phyloP scores from a whole-genome alignment of 768 basidiomycete genomes.

The Amanita subjunquillea region DNA sequence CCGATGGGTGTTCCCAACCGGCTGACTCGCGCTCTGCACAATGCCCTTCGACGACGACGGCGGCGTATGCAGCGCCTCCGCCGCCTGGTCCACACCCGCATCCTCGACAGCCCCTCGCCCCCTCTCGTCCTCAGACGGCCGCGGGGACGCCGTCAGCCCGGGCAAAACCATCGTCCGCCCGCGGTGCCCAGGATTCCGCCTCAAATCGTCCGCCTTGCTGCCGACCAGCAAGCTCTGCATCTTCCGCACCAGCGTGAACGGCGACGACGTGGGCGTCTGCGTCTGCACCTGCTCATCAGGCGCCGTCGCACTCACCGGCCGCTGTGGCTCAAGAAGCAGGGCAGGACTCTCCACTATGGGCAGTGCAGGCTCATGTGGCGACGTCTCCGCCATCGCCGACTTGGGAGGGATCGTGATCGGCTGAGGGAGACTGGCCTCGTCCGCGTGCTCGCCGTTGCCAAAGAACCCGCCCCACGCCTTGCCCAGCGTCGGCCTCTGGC shows the following conservation, averaged over 20 bases:
- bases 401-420: constrained; percentile 30
- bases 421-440: constrained; percentile 26
- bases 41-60: constrained; percentile 18
- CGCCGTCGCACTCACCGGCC: not conserved
- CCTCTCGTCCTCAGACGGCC: constrained; percentile 21
- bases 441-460: constrained; percentile 28
- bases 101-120: constrained; percentile 19
- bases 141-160: constrained; percentile 18
- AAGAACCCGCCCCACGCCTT: constrained; percentile 56
- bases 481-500: constrained; percentile 51
- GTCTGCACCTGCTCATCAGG: constrained; percentile 5
- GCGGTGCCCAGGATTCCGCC: constrained; percentile 19
- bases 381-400: constrained; percentile 55
- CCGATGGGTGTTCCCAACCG: constrained; percentile 50
- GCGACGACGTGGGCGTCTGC: constrained; percentile 16
- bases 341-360: constrained; percentile 22
- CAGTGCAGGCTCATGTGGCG: constrained; percentile 31
- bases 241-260: constrained; percentile 64
- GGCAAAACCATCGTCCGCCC: constrained; percentile 43
- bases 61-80: not conserved
- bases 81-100: constrained; percentile 11
- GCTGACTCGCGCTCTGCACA: constrained; percentile 41
- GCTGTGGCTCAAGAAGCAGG: constrained; percentile 13
- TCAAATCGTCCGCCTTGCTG: constrained; percentile 29
- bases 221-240: constrained; percentile 61